Conservation (phyloP, 306 rosid genomes). For the Aeschynomene evenia region DNA sequence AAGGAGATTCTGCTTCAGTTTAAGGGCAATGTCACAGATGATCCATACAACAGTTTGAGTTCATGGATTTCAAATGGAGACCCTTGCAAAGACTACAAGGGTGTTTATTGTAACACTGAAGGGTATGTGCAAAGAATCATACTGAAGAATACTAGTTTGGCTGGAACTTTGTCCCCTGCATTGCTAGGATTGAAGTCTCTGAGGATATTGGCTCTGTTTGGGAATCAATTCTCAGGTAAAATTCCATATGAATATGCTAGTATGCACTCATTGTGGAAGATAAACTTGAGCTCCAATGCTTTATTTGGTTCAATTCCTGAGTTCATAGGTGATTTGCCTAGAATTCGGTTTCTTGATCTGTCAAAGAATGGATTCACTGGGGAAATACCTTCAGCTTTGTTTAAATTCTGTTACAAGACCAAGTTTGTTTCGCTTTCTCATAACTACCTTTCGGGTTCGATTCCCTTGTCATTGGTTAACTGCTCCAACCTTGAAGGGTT, state of each 20-base stretch:
- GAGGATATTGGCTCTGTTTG: constrained; percentile 80
- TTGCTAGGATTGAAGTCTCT: constrained; percentile 67
- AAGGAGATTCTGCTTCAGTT: constrained; percentile 87
- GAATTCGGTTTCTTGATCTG: constrained; percentile 81
- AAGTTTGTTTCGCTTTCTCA: constrained; percentile 79
- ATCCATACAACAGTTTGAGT: constrained; percentile 58
- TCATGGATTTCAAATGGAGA: constrained; percentile 65
- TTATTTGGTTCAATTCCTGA: constrained; percentile 81
- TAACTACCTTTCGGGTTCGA: constrained; percentile 60
- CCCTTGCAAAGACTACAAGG: constrained; percentile 68
- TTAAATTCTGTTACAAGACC: constrained; percentile 68
- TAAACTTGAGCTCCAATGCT: constrained; percentile 83
- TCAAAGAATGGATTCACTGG: constrained; percentile 83
- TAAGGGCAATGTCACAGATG: constrained; percentile 66
- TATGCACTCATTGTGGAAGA: constrained; percentile 78
- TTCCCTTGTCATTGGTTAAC: constrained; percentile 66
- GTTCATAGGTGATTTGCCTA: constrained; percentile 76
- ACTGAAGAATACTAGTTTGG: constrained; percentile 79
- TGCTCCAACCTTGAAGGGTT: constrained; percentile 87
- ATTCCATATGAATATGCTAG: constrained; percentile 66
- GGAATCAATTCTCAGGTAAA: constrained; percentile 67
- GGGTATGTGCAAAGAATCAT: constrained; percentile 85
- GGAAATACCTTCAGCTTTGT: constrained; percentile 74
- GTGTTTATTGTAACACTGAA: constrained; percentile 64
- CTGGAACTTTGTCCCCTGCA: constrained; percentile 65